phyloP scores from a whole-genome alignment of 75 land plant species.

The Gnetum montanum region DNA sequence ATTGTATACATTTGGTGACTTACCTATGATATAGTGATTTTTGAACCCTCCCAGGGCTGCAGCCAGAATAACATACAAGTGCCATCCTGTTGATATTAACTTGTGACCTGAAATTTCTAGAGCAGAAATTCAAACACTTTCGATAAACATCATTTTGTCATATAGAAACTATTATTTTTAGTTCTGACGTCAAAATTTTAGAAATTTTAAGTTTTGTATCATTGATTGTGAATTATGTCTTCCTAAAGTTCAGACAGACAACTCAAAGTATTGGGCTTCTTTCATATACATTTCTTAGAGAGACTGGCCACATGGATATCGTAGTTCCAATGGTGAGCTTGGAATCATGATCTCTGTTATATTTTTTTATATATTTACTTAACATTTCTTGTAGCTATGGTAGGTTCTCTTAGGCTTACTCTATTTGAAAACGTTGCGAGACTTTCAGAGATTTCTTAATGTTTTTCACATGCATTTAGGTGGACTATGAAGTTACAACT shows the following conservation, averaged over 20 bases:
- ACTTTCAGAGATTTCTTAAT: neutral
- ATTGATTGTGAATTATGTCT: neutral
- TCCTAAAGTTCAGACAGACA: neutral
- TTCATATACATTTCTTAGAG: slow-evolving; percentile 34
- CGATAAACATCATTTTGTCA: no score
- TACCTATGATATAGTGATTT: no score
- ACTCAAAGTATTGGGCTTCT: slow-evolving; percentile 34
- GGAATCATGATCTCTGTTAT: neutral
- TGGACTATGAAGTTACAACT: slow-evolving; percentile 21
- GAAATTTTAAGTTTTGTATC: neutral
- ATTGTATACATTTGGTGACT: no score
- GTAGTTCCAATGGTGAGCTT: slow-evolving; percentile 33
- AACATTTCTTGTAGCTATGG: neutral
- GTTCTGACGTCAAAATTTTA: no score
- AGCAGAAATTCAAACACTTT: no score
- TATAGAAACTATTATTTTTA: no score
- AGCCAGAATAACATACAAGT: no score
- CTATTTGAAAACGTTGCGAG: no score
- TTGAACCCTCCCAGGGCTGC: no score
- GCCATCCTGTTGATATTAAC: no score
- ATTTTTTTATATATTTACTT: neutral
- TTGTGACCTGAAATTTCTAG: no score
- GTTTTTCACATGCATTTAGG: slow-evolving; percentile 5
- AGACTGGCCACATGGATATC: slow-evolving; percentile 35
- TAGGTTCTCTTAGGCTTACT: neutral